Evolutionary conservation across 75 land plant species (phyloP).

Genomic region (Pinus taeda): DNA sequence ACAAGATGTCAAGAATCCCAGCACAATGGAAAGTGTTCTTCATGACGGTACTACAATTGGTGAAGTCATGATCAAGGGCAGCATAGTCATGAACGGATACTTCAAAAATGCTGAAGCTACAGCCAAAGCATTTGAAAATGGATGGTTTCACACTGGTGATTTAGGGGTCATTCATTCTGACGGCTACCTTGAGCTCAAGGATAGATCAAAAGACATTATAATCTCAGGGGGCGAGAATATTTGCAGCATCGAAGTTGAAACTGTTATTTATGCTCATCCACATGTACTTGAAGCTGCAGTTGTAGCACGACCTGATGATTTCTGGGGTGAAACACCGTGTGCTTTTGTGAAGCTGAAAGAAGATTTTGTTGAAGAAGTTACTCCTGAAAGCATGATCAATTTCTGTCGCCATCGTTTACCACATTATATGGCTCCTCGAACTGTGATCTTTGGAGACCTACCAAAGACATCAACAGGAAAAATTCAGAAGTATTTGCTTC

Average conservation of each 20-base stretch:
- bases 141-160: conserved; percentile 84
- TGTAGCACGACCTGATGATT: conserved; percentile 62
- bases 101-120: conserved; percentile 55
- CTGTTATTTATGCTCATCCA: conserved; percentile 62
- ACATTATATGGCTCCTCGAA: conserved; percentile 59
- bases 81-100: conserved; percentile 78
- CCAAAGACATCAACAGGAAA: conserved; percentile 87
- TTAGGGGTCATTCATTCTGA: conserved; percentile 72
- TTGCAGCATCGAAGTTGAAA: conserved; percentile 70
- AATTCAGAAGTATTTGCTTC: conserved; percentile 61
- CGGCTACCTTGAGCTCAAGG: conserved; percentile 68
- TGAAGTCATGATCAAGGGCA: conserved; percentile 78
- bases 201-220: conserved; percentile 74
- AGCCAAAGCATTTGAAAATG: conserved; percentile 56
- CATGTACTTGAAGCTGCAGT: conserved; percentile 67
- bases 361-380: conserved; percentile 14
- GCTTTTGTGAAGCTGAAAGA: conserved; percentile 64
- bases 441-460: conserved; percentile 56
- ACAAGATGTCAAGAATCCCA: conserved; percentile 50
- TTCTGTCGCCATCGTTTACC: conserved; percentile 51
- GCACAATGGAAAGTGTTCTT: conserved; percentile 62
- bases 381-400: conserved; percentile 34
- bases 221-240: conserved; percentile 89
- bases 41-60: conserved; percentile 66
- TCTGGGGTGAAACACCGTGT: conserved; percentile 82